A percentile compares a stretch with the other conserved stretches of the same genome.
These are phyloP conservation scores for Grigorovia yakushimaensis DNA, from an alignment of 805 yeast genomes.

Conservation along the genomic window DNA sequence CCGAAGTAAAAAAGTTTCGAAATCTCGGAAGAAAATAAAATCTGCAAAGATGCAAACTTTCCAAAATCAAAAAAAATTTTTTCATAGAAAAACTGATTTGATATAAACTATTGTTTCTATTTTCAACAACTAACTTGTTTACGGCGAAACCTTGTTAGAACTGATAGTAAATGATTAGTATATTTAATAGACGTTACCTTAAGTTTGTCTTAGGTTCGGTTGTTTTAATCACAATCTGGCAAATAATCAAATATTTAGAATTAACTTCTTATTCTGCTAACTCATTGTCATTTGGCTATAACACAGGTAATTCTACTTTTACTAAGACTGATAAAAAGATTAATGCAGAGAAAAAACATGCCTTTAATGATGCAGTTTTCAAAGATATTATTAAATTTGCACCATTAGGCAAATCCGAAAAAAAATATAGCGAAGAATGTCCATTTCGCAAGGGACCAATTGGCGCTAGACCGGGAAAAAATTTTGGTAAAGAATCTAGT, in stretches of 20 bases:
- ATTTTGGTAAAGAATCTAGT: conserved; percentile 12
- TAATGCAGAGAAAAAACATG: background rate
- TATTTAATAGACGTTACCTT: background rate
- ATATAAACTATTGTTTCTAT: too few species aligned
- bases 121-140: too few species aligned
- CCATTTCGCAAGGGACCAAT: conserved; percentile 14
- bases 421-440: conserved; percentile 11
- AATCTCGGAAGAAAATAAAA: too few species aligned
- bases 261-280: background rate
- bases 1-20: too few species aligned
- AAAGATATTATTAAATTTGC: conserved; percentile 3
- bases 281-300: background rate
- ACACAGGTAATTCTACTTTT: background rate
- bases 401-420: conserved; percentile 17
- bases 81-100: too few species aligned
- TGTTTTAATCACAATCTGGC: background rate
- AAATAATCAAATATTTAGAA: too few species aligned
- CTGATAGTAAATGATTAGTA: background rate
- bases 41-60: too few species aligned
- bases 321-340: background rate
- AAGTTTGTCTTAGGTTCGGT: background rate
- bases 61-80: too few species aligned
- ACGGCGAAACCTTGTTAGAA: background rate
- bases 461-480: conserved; percentile 12
- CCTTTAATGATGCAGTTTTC: background rate